A percentile compares a stretch with the other conserved stretches of the same genome.
These are phyloP conservation scores for Penicilliopsis zonata DNA, from an alignment of 495 filamentous ascomycete genomes.

Conservation along the genomic window DNA sequence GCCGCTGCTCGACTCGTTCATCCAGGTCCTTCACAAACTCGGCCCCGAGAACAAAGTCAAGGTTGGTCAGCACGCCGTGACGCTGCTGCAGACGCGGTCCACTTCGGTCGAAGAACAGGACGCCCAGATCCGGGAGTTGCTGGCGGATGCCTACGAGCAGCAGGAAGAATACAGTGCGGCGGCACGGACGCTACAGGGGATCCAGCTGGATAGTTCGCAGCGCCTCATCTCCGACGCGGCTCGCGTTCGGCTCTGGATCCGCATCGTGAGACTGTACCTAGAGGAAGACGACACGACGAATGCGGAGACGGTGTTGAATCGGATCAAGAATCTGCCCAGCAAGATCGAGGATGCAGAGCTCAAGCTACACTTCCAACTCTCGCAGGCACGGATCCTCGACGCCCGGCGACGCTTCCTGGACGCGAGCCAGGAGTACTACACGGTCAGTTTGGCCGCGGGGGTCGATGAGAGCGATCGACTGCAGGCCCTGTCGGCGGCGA, in stretches of 20 bases:
- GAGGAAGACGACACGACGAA: slow-evolving; percentile 85
- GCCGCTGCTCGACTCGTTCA: slow-evolving; percentile 56
- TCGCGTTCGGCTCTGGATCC: slow-evolving; percentile 74
- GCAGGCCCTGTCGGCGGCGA: slow-evolving; percentile 75
- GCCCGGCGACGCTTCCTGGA: slow-evolving; percentile 84
- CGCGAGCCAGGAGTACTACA: slow-evolving; percentile 77
- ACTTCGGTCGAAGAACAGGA: slow-evolving; percentile 80
- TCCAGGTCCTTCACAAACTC: slow-evolving; percentile 44
- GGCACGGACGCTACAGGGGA: slow-evolving; percentile 66
- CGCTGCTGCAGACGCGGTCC: slow-evolving; percentile 49
- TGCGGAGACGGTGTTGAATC: slow-evolving; percentile 81
- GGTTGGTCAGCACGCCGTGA: slow-evolving; percentile 56
- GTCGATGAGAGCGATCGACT: slow-evolving; percentile 79
- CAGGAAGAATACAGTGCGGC: slow-evolving; percentile 71
- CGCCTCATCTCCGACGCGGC: slow-evolving; percentile 66
- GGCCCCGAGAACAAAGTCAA: slow-evolving; percentile 51
- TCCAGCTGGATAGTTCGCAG: slow-evolving; percentile 79
- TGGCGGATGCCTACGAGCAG: slow-evolving; percentile 72
- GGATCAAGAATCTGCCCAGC: slow-evolving; percentile 82
- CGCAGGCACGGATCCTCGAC: slow-evolving; percentile 86
- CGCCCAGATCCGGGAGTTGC: slow-evolving; percentile 60
- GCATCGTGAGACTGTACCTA: slow-evolving; percentile 87
- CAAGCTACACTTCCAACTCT: slow-evolving; percentile 76
- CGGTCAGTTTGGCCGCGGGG: slow-evolving; percentile 58
- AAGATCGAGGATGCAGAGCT: slow-evolving; percentile 58